Base-by-base conservation (phyloP, 768 basidiomycete genomes). In the Hemileccinum impolitum region DNA sequence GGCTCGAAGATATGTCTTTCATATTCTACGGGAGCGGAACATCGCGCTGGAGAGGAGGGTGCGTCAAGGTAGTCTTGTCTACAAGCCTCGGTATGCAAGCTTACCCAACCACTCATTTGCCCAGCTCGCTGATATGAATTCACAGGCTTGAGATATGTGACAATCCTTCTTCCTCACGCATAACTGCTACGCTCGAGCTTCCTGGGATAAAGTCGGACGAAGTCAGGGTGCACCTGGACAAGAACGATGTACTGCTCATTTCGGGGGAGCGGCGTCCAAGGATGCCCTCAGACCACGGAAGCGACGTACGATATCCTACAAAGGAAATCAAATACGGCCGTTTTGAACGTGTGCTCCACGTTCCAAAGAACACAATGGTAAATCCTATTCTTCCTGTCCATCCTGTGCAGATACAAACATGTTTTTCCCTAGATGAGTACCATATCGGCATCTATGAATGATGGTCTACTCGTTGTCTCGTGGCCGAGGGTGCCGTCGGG, bases 241-340 rank as follows among this genome's bases (percentile, higher is more conserved):
- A 55, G 30, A 50, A 61, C 48, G 59, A 60, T 3, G 41, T 47
- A 0, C 64, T 75, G 15, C 53, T 70, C 37, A 49, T 75, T 37
- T 68, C 70, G 3, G 74, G 73, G 12, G 62, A 67, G 38, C 68
- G 73, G 4, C 47, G 34, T 0, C 42, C 52, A 0, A 56, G 43
- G 32, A 43, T 48, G 7, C 57, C 55, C 48, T 57, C 53, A 15
- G 54, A 52, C 43, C 59, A 60, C 14, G 49, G 39, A 21, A 43
- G 37, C 19, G 43, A 55, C 25, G 51, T 57, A 0, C 62, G 45
- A 3, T 74, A 64, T 48, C 63, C 54, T 18, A 51, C 64, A 43
- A 68, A 64, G 48, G 73, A 74, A 56, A 66, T 74, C 47, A 71
- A 70, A 44, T 74, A 71, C 39, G 73, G 73, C 40, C 56, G 56